A percentile compares a stretch with the other conserved stretches of the same genome.
phyloP scores from a whole-genome alignment of 345 rosid genomes.

The Stellera chamaejasme region DNA sequence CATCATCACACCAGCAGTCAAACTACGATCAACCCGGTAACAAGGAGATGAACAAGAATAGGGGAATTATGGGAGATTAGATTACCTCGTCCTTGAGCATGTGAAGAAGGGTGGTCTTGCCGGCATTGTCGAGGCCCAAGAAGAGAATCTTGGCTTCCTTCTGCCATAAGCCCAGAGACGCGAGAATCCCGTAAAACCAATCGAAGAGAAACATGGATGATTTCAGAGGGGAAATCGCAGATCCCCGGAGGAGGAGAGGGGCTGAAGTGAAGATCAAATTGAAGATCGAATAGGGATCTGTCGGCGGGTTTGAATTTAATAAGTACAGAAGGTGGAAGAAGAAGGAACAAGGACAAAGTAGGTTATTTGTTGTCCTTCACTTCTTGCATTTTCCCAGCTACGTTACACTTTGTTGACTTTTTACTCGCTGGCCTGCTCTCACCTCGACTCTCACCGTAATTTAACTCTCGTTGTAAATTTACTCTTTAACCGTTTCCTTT shows the following conservation, averaged over 20 bases:
- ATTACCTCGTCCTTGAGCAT: slow-evolving; percentile 89
- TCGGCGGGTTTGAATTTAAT: too few species aligned
- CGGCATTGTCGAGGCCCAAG: slow-evolving; percentile 90
- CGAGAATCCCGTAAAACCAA: slow-evolving; percentile 85
- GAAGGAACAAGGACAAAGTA: too few species aligned
- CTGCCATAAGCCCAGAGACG: slow-evolving; percentile 81
- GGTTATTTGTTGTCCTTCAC: too few species aligned
- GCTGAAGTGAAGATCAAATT: neutral
- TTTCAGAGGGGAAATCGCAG: neutral
- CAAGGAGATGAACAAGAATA: neutral
- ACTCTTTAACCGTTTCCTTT: too few species aligned
- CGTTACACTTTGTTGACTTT: too few species aligned
- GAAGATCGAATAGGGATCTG: slow-evolving; percentile 10
- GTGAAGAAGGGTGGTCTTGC: slow-evolving; percentile 94
- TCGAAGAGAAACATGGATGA: slow-evolving; percentile 60
- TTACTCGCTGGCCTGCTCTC: too few species aligned
- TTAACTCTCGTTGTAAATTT: too few species aligned
- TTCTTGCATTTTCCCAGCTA: too few species aligned
- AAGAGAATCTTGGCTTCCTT: slow-evolving; percentile 93
- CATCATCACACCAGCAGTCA: neutral
- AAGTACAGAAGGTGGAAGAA: too few species aligned
- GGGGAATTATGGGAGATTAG: neutral
- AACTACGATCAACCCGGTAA: neutral
- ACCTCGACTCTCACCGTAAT: too few species aligned
- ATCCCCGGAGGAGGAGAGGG: neutral